Conservation (phyloP, 345 rosid genomes). For the Eucalyptus coolabah region DNA sequence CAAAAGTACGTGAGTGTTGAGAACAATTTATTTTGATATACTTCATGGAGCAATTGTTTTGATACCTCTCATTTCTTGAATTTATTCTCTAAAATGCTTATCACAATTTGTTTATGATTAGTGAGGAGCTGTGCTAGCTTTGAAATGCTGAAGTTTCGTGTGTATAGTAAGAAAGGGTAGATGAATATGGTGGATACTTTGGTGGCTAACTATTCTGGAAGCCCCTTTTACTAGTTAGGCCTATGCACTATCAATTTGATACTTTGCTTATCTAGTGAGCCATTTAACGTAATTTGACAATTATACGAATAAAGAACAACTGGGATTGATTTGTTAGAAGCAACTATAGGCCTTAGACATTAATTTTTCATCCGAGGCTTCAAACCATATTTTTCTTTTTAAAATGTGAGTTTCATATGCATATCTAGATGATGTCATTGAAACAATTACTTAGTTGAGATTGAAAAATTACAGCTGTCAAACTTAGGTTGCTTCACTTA, state of each 20-base stretch:
- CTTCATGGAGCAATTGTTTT: background rate
- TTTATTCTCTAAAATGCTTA: background rate
- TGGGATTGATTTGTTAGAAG: background rate
- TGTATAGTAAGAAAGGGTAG: background rate
- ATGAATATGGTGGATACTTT: background rate
- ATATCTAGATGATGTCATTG: background rate
- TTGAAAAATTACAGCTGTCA: background rate
- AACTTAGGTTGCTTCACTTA: background rate
- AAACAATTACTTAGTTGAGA: background rate
- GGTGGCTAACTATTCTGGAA: background rate
- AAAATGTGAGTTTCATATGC: background rate
- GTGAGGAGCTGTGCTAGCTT: background rate
- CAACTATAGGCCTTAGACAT: background rate
- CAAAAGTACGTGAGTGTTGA: background rate
- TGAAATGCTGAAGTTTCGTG: background rate
- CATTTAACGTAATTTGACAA: background rate
- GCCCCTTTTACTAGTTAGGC: fast-evolving
- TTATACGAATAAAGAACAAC: fast-evolving
- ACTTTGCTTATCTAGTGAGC: background rate
- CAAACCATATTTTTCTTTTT: fast-evolving
- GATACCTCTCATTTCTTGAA: background rate
- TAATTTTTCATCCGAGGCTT: background rate
- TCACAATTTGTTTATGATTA: background rate
- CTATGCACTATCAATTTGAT: background rate
- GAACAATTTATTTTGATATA: background rate